phyloP scores from a whole-genome alignment of 345 rosid genomes.

The Dipteronia sinensis region DNA sequence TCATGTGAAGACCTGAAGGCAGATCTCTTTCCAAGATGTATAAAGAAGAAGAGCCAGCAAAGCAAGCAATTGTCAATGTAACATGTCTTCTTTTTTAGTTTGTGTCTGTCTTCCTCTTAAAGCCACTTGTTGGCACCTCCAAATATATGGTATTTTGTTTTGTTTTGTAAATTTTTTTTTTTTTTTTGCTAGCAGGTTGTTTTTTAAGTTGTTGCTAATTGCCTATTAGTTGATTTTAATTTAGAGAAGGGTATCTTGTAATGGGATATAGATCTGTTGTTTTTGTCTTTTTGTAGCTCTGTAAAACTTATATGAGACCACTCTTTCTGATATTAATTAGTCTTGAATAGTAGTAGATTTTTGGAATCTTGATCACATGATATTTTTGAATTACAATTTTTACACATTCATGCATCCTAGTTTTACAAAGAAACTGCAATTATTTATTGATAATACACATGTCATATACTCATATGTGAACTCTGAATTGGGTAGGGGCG shows the following conservation, averaged over 20 bases:
- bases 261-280: slow-evolving; percentile 5
- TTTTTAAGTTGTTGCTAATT: not conserved
- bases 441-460: too few species aligned
- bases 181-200: not conserved
- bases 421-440: not conserved
- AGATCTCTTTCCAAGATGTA: not conserved
- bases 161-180: too few species aligned
- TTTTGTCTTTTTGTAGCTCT: not conserved
- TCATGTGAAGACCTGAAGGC: not conserved
- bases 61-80: not conserved
- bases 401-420: not conserved
- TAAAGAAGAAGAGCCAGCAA: not conserved
- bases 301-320: not conserved
- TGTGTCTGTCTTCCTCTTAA: not conserved
- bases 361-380: not conserved
- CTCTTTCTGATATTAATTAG: not conserved
- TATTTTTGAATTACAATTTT: not conserved
- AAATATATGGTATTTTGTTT: not conserved
- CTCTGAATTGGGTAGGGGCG: not conserved
- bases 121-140: not conserved
- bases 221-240: not conserved
- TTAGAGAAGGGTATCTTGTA: not conserved
- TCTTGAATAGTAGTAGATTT: too few species aligned
- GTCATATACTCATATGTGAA: too few species aligned
- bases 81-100: not conserved